Percentiles rank a stretch among this genome's conserved stretches.
phyloP scores from a whole-genome alignment of 2,329 filamentous ascomycete genomes.

The Trichoderma asperellum region DNA sequence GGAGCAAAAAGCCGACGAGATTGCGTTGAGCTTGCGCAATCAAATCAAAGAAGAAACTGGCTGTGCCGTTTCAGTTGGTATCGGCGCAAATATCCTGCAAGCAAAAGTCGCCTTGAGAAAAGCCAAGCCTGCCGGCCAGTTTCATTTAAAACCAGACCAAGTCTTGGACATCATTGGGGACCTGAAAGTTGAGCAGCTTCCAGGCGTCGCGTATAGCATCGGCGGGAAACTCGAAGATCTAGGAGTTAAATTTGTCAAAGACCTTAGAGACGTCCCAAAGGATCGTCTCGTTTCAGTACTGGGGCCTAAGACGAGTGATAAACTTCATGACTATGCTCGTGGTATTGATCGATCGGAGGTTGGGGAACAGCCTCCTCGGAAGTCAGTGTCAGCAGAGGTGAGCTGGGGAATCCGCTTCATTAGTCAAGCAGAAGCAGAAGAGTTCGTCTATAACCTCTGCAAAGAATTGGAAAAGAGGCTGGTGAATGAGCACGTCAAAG shows the following conservation, averaged over 20 bases:
- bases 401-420: conserved; percentile 98
- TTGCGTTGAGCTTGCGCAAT: conserved; percentile 67
- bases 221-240: conserved; percentile 86
- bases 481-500: conserved; percentile 81
- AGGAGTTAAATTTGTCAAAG: conserved; percentile 79
- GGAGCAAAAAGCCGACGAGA: conserved; percentile 74
- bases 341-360: conserved; percentile 87
- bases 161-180: conserved; percentile 76
- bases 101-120: conserved; percentile 89
- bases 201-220: conserved; percentile 91
- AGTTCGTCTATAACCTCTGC: conserved; percentile 84
- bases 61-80: conserved; percentile 89
- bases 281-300: conserved; percentile 74
- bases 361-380: conserved; percentile 81
- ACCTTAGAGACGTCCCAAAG: conserved; percentile 75
- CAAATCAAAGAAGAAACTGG: conserved; percentile 74
- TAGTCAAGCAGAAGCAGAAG: conserved; percentile 88
- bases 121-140: conserved; percentile 93
- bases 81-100: conserved; percentile 85
- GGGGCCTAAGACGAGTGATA: conserved; percentile 91
- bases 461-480: conserved; percentile 82
- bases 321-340: conserved; percentile 84
- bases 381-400: conserved; percentile 95
- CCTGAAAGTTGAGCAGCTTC: conserved; percentile 78
- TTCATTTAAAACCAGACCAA: conserved; percentile 81